phyloP scores from a whole-genome alignment of 2,329 filamentous ascomycete genomes.

The Penicillium sp. region DNA sequence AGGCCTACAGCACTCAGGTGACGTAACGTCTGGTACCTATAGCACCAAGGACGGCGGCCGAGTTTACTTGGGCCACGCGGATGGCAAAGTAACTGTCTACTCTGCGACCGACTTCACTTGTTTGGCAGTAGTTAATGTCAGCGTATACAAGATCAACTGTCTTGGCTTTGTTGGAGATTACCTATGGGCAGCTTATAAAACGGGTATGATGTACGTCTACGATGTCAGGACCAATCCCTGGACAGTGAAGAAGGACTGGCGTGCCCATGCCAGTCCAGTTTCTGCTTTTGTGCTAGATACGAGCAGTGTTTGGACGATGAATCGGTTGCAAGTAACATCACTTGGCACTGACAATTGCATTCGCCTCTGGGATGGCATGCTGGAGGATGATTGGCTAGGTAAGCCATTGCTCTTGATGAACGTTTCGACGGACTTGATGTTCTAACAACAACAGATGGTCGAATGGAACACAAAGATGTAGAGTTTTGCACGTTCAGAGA shows the following conservation, averaged over 20 bases:
- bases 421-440: background rate
- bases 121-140: slow-evolving; percentile 78
- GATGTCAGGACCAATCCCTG: slow-evolving; percentile 81
- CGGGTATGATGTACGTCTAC: slow-evolving; percentile 90
- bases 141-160: slow-evolving; percentile 91
- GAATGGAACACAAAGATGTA: slow-evolving; percentile 81
- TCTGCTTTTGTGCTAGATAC: slow-evolving; percentile 74
- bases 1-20: slow-evolving; percentile 71
- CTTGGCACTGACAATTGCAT: slow-evolving; percentile 85
- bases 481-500: slow-evolving; percentile 86
- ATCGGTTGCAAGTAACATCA: slow-evolving; percentile 80
- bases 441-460: slow-evolving; percentile 57
- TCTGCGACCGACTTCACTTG: slow-evolving; percentile 75
- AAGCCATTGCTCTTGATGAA: slow-evolving; percentile 23
- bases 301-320: slow-evolving; percentile 81
- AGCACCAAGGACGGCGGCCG: slow-evolving; percentile 73
- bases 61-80: slow-evolving; percentile 86
- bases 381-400: slow-evolving; percentile 92
- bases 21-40: slow-evolving; percentile 81
- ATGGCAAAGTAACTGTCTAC: slow-evolving; percentile 95
- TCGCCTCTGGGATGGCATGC: slow-evolving; percentile 85
- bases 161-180: slow-evolving; percentile 77
- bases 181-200: slow-evolving; percentile 94
- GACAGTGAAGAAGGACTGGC: slow-evolving; percentile 92
- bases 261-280: slow-evolving; percentile 81